These are phyloP conservation scores for Circinella umbellata DNA, from an alignment of 371 early-diverging fungal species.

Conservation along the genomic window DNA sequence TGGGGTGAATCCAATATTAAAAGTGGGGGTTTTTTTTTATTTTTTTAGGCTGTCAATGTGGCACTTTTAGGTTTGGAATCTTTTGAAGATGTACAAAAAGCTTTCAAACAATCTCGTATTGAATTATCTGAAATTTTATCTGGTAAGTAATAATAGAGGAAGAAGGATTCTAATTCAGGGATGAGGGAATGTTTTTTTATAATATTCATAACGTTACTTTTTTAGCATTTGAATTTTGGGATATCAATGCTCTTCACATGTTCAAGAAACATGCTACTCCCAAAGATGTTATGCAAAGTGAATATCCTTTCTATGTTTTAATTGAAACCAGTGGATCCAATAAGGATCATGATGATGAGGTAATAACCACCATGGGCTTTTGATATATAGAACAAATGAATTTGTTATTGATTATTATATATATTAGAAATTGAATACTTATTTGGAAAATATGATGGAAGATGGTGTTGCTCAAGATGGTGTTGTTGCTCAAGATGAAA, in stretches of 20 bases:
- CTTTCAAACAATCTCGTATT: slow-evolving; percentile 76
- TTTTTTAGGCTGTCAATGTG: slow-evolving; percentile 69
- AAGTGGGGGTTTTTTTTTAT: too few species aligned
- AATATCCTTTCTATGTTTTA: slow-evolving; percentile 89
- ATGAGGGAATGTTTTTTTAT: background rate
- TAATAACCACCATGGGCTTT: too few species aligned
- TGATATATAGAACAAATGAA: background rate
- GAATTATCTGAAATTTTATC: slow-evolving; percentile 94
- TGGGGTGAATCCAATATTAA: too few species aligned
- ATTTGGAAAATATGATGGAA: slow-evolving; percentile 74
- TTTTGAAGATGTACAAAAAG: slow-evolving; percentile 80
- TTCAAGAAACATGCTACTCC: slow-evolving; percentile 69
- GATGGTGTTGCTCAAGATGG: slow-evolving; percentile 83
- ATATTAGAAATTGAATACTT: slow-evolving; percentile 66
- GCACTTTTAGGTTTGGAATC: slow-evolving; percentile 80
- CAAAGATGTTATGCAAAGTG: slow-evolving; percentile 67
- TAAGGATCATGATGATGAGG: slow-evolving; percentile 89
- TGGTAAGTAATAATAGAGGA: slow-evolving; percentile 36
- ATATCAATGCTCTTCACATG: slow-evolving; percentile 69
- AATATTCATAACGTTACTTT: too few species aligned
- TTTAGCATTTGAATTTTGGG: slow-evolving; percentile 96
- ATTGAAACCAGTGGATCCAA: slow-evolving; percentile 94
- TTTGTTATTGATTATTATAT: background rate
- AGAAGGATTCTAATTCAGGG: background rate
- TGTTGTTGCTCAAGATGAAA: slow-evolving; percentile 87